phyloP scores from a whole-genome alignment of 2,329 filamentous ascomycete species.

The Cucurbitaria berberidis region DNA sequence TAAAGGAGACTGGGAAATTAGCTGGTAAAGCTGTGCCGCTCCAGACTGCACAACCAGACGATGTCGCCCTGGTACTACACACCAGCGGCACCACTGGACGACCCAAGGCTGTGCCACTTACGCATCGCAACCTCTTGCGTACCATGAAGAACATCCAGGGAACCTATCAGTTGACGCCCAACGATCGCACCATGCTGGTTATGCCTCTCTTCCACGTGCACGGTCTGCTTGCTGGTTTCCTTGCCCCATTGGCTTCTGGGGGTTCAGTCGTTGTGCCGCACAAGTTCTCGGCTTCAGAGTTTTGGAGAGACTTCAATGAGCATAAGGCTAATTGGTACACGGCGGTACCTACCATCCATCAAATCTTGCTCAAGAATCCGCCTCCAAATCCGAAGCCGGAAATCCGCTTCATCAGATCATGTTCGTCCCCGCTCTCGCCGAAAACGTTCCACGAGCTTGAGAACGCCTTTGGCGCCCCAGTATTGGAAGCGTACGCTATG shows the following conservation, averaged over 20 bases:
- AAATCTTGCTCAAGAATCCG: slow-evolving; percentile 80
- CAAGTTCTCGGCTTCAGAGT: slow-evolving; percentile 81
- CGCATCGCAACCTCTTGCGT: slow-evolving; percentile 78
- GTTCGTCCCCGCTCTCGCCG: slow-evolving; percentile 82
- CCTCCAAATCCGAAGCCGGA: slow-evolving; percentile 69
- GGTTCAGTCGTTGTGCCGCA: slow-evolving; percentile 80
- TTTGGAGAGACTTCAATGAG: slow-evolving; percentile 78
- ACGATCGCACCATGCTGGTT: slow-evolving; percentile 82
- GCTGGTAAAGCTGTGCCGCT: slow-evolving; percentile 57
- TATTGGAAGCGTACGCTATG: slow-evolving; percentile 91
- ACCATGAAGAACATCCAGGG: slow-evolving; percentile 84
- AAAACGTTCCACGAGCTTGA: slow-evolving; percentile 83
- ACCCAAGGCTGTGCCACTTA: slow-evolving; percentile 81
- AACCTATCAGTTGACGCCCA: slow-evolving; percentile 74
- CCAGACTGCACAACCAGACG: slow-evolving; percentile 70
- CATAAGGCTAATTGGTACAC: slow-evolving; percentile 90
- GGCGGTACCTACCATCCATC: slow-evolving; percentile 90
- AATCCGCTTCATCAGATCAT: slow-evolving; percentile 88
- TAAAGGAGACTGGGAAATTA: slow-evolving; percentile 77
- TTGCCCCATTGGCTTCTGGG: slow-evolving; percentile 76
- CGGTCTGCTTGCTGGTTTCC: slow-evolving; percentile 81
- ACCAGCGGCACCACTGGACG: slow-evolving; percentile 85
- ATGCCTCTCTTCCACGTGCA: slow-evolving; percentile 94
- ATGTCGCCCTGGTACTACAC: slow-evolving; percentile 81
- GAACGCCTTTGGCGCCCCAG: slow-evolving; percentile 75